Base-by-base conservation (phyloP, 2,329 filamentous ascomycete species). In the Colletotrichum zoysiae region DNA sequence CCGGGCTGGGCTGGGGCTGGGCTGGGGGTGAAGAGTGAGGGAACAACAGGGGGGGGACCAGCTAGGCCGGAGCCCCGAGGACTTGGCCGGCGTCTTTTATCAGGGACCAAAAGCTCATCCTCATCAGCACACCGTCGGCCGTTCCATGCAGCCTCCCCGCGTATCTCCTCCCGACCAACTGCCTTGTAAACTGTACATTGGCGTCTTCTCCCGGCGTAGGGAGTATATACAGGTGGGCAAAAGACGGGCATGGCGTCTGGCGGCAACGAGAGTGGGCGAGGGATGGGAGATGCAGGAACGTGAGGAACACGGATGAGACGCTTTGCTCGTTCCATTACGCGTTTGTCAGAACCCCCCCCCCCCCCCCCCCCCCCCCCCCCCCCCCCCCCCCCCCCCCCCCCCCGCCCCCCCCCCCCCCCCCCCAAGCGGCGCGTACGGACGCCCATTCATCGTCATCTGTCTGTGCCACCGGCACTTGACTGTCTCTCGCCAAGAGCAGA, bases 401-500 rank as follows among this genome's bases (percentile, higher is more conserved):
- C n/a, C n/a, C n/a, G n/a, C n/a, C n/a, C n/a, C n/a, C n/a, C n/a
- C n/a, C n/a, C n/a, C n/a, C n/a, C n/a, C n/a, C n/a, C n/a, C n/a
- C n/a, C 26, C 18, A 20, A 8, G 3, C 26, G 48, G 35, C 30
- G 51, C 51, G 51, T 55, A n/a, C n/a, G 30, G 26, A 35, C 30
- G n/a, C 11, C 12, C 23, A 9, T 16, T 50, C 30, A 51, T 53
- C 56, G 55, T 66, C 64, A 60, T 66, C 35, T 20, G 64, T 51
- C 64, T 53, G 56, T 60, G 56, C 56, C 44, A 35, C 23, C 8
- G n/a, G n/a, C 53, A 6, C 35, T 42, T 33, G 38, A 61, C 65
- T 48, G 65, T 57, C 48, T 61, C 18, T 26, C 33, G 64, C 64
- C 64, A 60, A 67, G 60, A 67, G 7, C 6, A 7, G 42, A 59